These are phyloP conservation scores for Ilyonectria mors-panacis DNA, from an alignment of 2,329 filamentous ascomycete genomes.

Conservation along the genomic window DNA sequence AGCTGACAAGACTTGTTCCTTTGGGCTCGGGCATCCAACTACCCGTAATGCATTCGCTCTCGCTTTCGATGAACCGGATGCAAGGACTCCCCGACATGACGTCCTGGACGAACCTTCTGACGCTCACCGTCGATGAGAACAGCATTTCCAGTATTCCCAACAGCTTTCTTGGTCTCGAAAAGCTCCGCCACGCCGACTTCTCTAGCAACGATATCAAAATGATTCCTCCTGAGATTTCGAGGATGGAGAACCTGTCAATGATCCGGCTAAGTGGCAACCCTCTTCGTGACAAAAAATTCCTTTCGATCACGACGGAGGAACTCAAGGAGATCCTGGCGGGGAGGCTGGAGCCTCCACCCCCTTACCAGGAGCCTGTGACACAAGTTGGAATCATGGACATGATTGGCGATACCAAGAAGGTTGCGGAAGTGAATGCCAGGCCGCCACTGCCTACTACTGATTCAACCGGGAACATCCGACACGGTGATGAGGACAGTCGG, in stretches of 20 bases:
- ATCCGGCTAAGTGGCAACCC: conserved; percentile 91
- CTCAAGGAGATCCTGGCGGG: conserved; percentile 81
- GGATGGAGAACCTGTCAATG: conserved; percentile 83
- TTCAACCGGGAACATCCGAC: conserved; percentile 10
- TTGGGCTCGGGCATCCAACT: conserved; percentile 67
- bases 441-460: neutral
- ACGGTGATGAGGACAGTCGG: conserved; percentile 59
- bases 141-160: conserved; percentile 81
- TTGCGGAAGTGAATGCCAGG: conserved; percentile 12
- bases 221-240: conserved; percentile 81
- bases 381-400: conserved; percentile 41
- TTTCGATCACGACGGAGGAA: conserved; percentile 84
- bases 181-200: conserved; percentile 84
- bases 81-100: conserved; percentile 79
- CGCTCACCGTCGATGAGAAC: conserved; percentile 86
- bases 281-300: conserved; percentile 87
- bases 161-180: conserved; percentile 78
- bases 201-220: conserved; percentile 86
- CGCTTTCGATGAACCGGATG: conserved; percentile 86
- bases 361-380: conserved; percentile 53
- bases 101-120: conserved; percentile 81
- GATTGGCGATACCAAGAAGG: conserved; percentile 40
- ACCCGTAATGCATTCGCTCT: conserved; percentile 80
- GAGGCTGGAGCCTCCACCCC: conserved; percentile 73
- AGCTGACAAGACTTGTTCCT: conserved; percentile 70